Evolutionary conservation across 176 grass and related monocot genomes (phyloP).

Genomic region (Oryza rufipogon): DNA sequence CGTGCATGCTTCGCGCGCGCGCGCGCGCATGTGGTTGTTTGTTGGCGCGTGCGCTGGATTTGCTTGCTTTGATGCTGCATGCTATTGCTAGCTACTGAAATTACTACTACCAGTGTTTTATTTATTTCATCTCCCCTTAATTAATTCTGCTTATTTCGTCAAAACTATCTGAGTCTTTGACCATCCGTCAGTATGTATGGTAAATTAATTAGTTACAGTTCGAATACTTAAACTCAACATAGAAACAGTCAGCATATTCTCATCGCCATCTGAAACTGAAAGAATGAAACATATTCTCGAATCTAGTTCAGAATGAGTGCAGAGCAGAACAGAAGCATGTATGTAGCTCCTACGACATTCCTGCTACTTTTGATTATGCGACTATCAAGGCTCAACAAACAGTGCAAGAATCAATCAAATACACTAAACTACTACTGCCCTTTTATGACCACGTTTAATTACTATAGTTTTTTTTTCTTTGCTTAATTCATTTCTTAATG

Average conservation of each 20-base stretch:
- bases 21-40: conserved; percentile 31
- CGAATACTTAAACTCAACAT: not conserved
- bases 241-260: not conserved
- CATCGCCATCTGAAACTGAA: not conserved
- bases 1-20: not conserved
- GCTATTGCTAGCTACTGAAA: conserved; percentile 14
- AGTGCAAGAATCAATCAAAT: not conserved
- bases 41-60: conserved; percentile 45
- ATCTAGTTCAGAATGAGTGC: conserved; percentile 1
- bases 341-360: not conserved
- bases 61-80: conserved; percentile 44
- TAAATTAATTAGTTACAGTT: not conserved
- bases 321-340: not conserved
- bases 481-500: not conserved
- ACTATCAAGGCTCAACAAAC: not conserved
- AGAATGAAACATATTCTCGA: not conserved
- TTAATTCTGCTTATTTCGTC: not conserved
- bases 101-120: conserved; percentile 11
- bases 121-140: not conserved
- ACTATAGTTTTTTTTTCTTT: not conserved
- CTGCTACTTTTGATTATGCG: not conserved
- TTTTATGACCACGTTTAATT: not conserved
- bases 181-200: not conserved
- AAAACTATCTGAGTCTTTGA: not conserved
- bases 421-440: not conserved